Conservation (phyloP, 257 asterid species). For the Solanum bulbocastanum region DNA sequence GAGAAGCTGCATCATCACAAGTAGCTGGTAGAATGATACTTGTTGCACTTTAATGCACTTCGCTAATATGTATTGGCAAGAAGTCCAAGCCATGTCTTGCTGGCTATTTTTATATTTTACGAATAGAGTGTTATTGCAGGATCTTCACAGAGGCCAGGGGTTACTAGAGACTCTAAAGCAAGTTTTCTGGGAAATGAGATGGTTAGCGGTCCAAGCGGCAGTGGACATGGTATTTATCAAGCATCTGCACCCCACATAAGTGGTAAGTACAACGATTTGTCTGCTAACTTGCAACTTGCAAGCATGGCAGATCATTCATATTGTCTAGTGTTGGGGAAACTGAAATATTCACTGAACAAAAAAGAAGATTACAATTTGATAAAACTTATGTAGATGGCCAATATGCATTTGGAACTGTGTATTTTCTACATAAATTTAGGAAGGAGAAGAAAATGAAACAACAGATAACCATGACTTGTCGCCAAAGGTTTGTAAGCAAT, state of each 20-base stretch:
- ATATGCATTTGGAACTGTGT: not conserved
- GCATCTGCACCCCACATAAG: slow-evolving; percentile 39
- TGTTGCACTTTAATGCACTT: not conserved
- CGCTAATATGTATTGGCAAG: not conserved
- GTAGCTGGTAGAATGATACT: slow-evolving; percentile 44
- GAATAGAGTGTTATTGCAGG: slow-evolving; percentile 28
- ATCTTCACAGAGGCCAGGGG: slow-evolving; percentile 47
- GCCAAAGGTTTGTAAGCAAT: not conserved
- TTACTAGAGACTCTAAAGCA: slow-evolving; percentile 44
- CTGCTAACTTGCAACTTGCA: not conserved
- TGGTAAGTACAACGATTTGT: slow-evolving; percentile 16
- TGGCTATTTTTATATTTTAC: not conserved
- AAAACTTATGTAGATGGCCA: not conserved
- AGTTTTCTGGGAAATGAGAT: slow-evolving; percentile 55
- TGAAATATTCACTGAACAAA: not conserved
- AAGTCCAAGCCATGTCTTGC: not conserved
- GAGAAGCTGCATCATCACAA: slow-evolving; percentile 70
- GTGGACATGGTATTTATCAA: slow-evolving; percentile 62
- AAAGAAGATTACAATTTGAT: not conserved
- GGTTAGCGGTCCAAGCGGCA: slow-evolving; percentile 38
- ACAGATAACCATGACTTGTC: not conserved
- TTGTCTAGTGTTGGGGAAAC: not conserved
- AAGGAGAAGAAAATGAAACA: not conserved
- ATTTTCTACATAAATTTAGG: not conserved
- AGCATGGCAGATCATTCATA: not conserved